Conservation (phyloP, 1,139 yeast genomes). For the Magnusiomyces fungicola region DNA sequence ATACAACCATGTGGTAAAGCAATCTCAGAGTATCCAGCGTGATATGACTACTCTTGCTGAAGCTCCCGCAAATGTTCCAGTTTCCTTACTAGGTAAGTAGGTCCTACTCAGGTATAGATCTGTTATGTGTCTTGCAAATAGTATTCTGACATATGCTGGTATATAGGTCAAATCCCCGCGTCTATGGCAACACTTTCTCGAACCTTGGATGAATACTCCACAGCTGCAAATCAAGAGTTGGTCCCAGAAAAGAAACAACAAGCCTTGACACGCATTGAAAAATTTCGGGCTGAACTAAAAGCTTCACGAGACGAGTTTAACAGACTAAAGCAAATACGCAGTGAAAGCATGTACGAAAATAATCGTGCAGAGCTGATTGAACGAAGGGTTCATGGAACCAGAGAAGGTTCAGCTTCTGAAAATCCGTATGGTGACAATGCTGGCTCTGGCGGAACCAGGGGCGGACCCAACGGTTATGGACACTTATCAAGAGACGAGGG, state of each 20-base stretch:
- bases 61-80: slow-evolving; percentile 60
- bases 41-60: slow-evolving; percentile 64
- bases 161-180: slow-evolving; percentile 66
- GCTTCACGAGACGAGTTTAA: slow-evolving; percentile 55
- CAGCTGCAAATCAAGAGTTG: slow-evolving; percentile 53
- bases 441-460: background rate
- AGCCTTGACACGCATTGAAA: slow-evolving; percentile 54
- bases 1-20: slow-evolving; percentile 84
- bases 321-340: slow-evolving; percentile 56
- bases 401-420: slow-evolving; percentile 29
- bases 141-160: background rate
- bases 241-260: slow-evolving; percentile 52
- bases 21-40: slow-evolving; percentile 61
- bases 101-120: too few relatives aligned
- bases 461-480: slow-evolving; percentile 14
- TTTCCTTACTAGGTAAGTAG: slow-evolving; percentile 60
- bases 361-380: slow-evolving; percentile 57
- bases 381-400: slow-evolving; percentile 33
- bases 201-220: slow-evolving; percentile 71
- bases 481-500: slow-evolving; percentile 47
- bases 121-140: background rate
- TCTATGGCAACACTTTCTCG: slow-evolving; percentile 67
- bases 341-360: slow-evolving; percentile 42
- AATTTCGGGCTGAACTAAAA: slow-evolving; percentile 52
- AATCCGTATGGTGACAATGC: slow-evolving; percentile 46